Evolutionary conservation across 768 basidiomycete species (phyloP).

Genomic region (Leccinum rimulosum): DNA sequence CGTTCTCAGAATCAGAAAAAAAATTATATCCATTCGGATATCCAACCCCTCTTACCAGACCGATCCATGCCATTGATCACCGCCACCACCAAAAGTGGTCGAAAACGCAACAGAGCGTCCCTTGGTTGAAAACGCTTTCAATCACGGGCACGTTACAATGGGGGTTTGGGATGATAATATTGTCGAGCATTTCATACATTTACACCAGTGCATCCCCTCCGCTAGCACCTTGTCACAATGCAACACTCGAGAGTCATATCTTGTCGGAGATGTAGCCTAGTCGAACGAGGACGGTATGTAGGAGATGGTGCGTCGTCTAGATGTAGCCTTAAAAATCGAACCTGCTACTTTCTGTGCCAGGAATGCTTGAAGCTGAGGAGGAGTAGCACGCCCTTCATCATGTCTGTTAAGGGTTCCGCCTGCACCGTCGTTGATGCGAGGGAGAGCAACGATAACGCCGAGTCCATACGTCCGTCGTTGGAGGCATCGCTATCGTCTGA

Average conservation of each 20-base stretch:
- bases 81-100: slow-evolving; percentile 23
- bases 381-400: slow-evolving; percentile 28
- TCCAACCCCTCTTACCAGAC: slow-evolving; percentile 9
- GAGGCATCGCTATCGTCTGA: slow-evolving; percentile 5
- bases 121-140: slow-evolving; percentile 22
- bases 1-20: slow-evolving; percentile 26
- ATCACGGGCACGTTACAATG: slow-evolving; percentile 14
- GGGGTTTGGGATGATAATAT: slow-evolving; percentile 20
- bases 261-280: slow-evolving; percentile 31
- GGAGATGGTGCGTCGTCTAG: slow-evolving; percentile 15
- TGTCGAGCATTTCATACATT: slow-evolving; percentile 28
- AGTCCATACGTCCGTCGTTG: slow-evolving; percentile 16
- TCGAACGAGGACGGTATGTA: slow-evolving; percentile 25
- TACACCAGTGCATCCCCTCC: slow-evolving; percentile 25
- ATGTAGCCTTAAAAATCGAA: slow-evolving; percentile 20
- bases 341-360: slow-evolving; percentile 24
- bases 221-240: slow-evolving; percentile 27
- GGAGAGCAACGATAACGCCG: slow-evolving; percentile 32
- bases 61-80: slow-evolving; percentile 14
- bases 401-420: slow-evolving; percentile 15
- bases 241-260: slow-evolving; percentile 19
- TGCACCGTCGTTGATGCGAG: slow-evolving; percentile 19
- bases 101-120: slow-evolving; percentile 34
- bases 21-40: slow-evolving; percentile 16
- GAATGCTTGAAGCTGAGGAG: slow-evolving; percentile 31